These are phyloP conservation scores for Hypoxylon perforatum DNA, from an alignment of 495 filamentous ascomycete genomes.

Conservation along the genomic window DNA sequence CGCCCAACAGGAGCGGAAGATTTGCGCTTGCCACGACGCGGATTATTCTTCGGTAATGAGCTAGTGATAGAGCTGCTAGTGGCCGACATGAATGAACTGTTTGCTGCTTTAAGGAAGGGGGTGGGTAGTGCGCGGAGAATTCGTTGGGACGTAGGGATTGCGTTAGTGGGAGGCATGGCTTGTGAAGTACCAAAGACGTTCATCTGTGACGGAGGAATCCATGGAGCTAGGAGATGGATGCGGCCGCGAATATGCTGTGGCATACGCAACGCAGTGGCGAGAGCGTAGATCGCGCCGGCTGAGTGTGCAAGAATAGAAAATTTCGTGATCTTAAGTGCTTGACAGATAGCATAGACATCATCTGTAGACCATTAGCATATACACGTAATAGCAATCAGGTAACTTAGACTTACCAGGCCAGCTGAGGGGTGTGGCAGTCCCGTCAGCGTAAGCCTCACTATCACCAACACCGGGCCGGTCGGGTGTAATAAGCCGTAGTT, in stretches of 20 bases:
- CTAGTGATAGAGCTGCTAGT: constrained; percentile 90
- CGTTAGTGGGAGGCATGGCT: constrained; percentile 77
- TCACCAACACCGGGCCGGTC: constrained; percentile 95
- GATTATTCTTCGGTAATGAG: constrained; percentile 75
- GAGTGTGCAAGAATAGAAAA: constrained; percentile 99
- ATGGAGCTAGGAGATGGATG: constrained; percentile 94
- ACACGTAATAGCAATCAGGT: constrained; percentile 23
- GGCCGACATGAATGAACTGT: constrained; percentile 92
- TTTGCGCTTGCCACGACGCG: constrained; percentile 70
- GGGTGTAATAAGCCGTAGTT: constrained; percentile 89
- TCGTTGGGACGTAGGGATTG: constrained; percentile 89
- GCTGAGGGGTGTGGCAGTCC: constrained; percentile 83
- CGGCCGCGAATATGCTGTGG: constrained; percentile 95
- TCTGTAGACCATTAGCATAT: constrained; percentile 62
- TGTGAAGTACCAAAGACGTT: constrained; percentile 81
- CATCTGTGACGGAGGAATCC: constrained; percentile 99
- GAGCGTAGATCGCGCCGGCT: constrained; percentile 95
- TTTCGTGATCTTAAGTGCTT: constrained; percentile 90
- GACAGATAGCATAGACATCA: constrained; percentile 95
- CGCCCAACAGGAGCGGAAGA: constrained; percentile 49
- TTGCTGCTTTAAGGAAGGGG: constrained; percentile 90
- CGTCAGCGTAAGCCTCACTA: constrained; percentile 84
- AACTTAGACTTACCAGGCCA: constrained; percentile 83
- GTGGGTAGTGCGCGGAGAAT: constrained; percentile 93
- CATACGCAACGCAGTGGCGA: constrained; percentile 95